A percentile compares a stretch with the other conserved stretches of the same genome.
phyloP scores from a whole-genome alignment of 2,329 filamentous ascomycete species.

The Rutstroemia sp. region DNA sequence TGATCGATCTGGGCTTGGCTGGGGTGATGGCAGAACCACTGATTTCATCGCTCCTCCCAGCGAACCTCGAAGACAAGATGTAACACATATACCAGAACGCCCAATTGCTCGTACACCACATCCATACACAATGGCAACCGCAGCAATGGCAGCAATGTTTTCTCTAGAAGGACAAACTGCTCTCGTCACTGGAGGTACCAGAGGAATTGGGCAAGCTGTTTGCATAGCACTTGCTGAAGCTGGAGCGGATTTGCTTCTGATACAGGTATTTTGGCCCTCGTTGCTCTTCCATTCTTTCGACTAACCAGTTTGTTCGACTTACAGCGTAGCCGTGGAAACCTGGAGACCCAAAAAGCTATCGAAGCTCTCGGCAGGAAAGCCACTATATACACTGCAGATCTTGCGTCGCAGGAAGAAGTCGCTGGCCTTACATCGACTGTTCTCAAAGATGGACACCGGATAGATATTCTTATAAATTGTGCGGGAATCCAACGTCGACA shows the following conservation, averaged over 20 bases:
- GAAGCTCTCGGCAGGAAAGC: constrained; percentile 59
- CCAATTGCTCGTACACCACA: background rate
- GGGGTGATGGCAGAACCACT: no score
- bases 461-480: constrained; percentile 41
- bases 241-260: constrained; percentile 34
- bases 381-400: constrained; percentile 62
- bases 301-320: background rate
- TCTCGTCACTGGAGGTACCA: constrained; percentile 32
- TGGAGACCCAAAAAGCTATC: constrained; percentile 51
- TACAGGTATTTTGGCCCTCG: constrained; percentile 28
- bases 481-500: constrained; percentile 34
- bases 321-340: constrained; percentile 26
- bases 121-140: constrained; percentile 18
- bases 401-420: constrained; percentile 53
- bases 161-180: constrained; percentile 32
- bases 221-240: constrained; percentile 33
- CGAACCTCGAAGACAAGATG: background rate
- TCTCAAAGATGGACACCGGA: constrained; percentile 40
- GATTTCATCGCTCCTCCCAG: no score
- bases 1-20: no score
- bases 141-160: constrained; percentile 25
- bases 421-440: constrained; percentile 52
- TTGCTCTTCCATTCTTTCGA: background rate
- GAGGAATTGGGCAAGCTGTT: constrained; percentile 33
- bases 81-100: background rate